These are phyloP conservation scores for Leccinum proximum DNA, from an alignment of 1,284 basidiomycete genomes.

Conservation along the genomic window DNA sequence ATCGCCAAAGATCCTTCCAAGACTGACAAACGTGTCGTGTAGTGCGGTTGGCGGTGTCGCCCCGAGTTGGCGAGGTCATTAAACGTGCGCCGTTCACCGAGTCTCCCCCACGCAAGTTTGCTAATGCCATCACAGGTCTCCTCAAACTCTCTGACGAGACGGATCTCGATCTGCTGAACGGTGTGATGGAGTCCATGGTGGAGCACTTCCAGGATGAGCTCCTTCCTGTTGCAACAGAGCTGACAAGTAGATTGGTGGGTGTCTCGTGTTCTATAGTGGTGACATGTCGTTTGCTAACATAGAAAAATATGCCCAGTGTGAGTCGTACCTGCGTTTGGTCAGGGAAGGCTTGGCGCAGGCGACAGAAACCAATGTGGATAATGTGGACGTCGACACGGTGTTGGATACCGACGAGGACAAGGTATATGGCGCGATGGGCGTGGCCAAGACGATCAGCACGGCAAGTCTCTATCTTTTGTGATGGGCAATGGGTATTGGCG, in stretches of 20 bases:
- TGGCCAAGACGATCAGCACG: slow-evolving; percentile 77
- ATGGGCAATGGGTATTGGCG: not conserved
- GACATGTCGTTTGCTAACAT: slow-evolving; percentile 1
- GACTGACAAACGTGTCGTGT: slow-evolving; percentile 7
- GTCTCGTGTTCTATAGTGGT: not conserved
- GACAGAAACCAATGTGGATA: slow-evolving; percentile 39
- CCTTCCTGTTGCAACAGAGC: slow-evolving; percentile 82
- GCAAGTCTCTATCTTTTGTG: slow-evolving; percentile 36
- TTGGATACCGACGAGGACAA: slow-evolving; percentile 75
- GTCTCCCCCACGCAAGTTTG: not conserved
- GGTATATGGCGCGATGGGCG: slow-evolving; percentile 82
- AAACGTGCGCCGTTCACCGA: slow-evolving; percentile 51
- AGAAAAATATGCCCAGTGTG: slow-evolving; percentile 46
- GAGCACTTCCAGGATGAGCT: slow-evolving; percentile 84
- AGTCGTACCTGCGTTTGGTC: slow-evolving; percentile 79
- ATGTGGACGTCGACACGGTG: slow-evolving; percentile 48
- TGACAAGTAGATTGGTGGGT: slow-evolving; percentile 75
- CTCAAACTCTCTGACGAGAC: slow-evolving; percentile 89
- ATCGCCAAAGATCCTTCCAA: not conserved
- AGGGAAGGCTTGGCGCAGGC: slow-evolving; percentile 61
- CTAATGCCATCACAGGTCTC: slow-evolving; percentile 48
- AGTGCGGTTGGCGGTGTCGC: slow-evolving; percentile 74
- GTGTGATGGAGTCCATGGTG: slow-evolving; percentile 84
- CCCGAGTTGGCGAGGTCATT: slow-evolving; percentile 84
- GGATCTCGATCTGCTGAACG: slow-evolving; percentile 84